Percentiles rank a stretch among this genome's conserved stretches.
Evolutionary conservation across 2,329 filamentous ascomycete genomes (phyloP).

Genomic region (Epicoccum nigrum): DNA sequence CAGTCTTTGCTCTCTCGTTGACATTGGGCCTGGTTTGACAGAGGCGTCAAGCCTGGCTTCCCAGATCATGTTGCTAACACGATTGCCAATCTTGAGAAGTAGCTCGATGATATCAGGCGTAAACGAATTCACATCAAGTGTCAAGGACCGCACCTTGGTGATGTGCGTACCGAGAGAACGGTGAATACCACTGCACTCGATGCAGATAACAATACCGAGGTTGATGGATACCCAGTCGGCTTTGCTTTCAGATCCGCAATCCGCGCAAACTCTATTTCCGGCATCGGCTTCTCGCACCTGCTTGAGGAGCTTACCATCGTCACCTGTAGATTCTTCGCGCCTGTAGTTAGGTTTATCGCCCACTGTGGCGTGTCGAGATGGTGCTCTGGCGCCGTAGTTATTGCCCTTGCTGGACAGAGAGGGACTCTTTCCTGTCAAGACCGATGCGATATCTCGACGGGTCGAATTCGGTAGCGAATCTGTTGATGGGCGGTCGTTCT

Average conservation of each 20-base stretch:
- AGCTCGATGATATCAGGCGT: constrained; percentile 97
- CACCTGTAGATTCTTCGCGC: constrained; percentile 75
- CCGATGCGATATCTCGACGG: constrained; percentile 87
- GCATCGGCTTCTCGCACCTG: constrained; percentile 88
- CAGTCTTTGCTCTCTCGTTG: constrained; percentile 87
- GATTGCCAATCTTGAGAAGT: constrained; percentile 87
- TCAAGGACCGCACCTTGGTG: constrained; percentile 94
- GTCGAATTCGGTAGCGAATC: constrained; percentile 63
- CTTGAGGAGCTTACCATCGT: constrained; percentile 84
- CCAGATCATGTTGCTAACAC: constrained; percentile 96
- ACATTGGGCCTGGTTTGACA: constrained; percentile 75
- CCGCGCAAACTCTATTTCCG: constrained; percentile 91
- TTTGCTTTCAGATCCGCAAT: constrained; percentile 89
- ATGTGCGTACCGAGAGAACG: constrained; percentile 96
- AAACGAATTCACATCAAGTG: constrained; percentile 93
- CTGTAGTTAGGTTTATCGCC: constrained; percentile 80
- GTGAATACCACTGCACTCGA: constrained; percentile 97
- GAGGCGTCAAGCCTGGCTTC: constrained; percentile 80
- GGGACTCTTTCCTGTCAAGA: constrained; percentile 89
- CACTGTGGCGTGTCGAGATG: constrained; percentile 86
- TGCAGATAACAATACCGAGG: constrained; percentile 92
- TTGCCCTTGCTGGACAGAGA: constrained; percentile 67
- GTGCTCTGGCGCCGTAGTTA: constrained; percentile 61
- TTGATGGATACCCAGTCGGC: constrained; percentile 99
- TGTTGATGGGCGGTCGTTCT: constrained; percentile 55